Base-by-base conservation (phyloP, 1,284 basidiomycete species). In the Somion occarium region DNA sequence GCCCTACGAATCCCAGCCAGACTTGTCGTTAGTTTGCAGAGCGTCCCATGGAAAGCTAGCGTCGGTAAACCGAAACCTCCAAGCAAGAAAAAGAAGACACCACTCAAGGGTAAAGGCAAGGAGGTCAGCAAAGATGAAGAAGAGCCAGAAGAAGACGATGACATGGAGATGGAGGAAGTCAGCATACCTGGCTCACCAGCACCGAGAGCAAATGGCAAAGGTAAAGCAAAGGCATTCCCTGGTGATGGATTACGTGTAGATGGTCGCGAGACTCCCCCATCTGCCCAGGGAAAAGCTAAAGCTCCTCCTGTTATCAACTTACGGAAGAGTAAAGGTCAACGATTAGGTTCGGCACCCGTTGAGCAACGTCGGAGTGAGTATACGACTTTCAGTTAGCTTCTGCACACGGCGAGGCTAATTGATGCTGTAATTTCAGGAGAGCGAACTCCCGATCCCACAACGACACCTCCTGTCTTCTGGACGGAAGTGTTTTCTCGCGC, bases 401-500 rank as follows among this genome's bases (percentile, higher is more conserved):
- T n/a, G 9, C 22, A 30, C n/a, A 25, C 27, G n/a, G n/a, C n/a
- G n/a, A 9, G 22, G 5, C 30, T 44, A 42, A 52, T 25, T 27
- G 20, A 45, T 30, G n/a, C 39, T 27, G 15, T 22, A 43, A 20
- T 27, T 37, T 15, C 50, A 64, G 63, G 61, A 27, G 59, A 59
- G 44, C 61, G 55, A 43, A 67, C 71, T 11, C 67, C 72, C 38
- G 78, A 85, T 65, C 84, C 83, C 37, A 70, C 68, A 20, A 70
- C 62, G 27, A 78, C 82, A n/a, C 88, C 94, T 1, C 97, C 96
- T 0, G 87, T 96, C 2, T 93, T 95, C 68, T 99, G 96, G 97
- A 93, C 91, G 1, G 97, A 99, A 68, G 91, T 98, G 0, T 99
- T 95, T 69, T 95, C 91, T 24, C 85, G 91, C 18, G 85, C 94